phyloP scores from a whole-genome alignment of 2,329 filamentous ascomycete species.

The Diaporthe australafricana region DNA sequence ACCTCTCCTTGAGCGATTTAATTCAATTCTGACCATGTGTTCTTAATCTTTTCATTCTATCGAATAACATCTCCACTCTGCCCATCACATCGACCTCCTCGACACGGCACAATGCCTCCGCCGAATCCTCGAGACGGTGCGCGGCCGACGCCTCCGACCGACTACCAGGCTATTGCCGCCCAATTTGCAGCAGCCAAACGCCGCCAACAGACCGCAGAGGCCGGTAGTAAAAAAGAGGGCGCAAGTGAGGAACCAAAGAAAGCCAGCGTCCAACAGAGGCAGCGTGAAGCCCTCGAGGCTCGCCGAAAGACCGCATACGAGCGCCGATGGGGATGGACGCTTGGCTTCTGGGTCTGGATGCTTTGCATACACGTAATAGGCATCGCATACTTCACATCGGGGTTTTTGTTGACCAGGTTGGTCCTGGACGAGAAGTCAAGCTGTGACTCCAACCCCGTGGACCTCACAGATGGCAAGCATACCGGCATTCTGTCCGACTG shows the following conservation, averaged over 20 bases:
- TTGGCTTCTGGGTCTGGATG: constrained; percentile 78
- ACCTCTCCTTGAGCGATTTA: constrained; percentile 32
- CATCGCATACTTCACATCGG: constrained; percentile 92
- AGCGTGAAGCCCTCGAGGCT: constrained; percentile 60
- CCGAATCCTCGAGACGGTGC: constrained; percentile 38
- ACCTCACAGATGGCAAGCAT: constrained; percentile 53
- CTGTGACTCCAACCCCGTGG: constrained; percentile 68
- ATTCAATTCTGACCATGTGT: constrained; percentile 30
- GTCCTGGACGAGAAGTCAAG: constrained; percentile 82
- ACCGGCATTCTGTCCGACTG: constrained; percentile 56
- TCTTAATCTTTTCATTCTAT: constrained; percentile 16
- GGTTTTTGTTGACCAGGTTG: constrained; percentile 90
- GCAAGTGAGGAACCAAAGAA: constrained; percentile 44
- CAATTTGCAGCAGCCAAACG: constrained; percentile 66
- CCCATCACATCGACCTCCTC: background rate
- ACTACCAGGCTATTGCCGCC: constrained; percentile 65
- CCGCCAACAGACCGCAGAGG: constrained; percentile 57
- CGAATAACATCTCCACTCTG: background rate
- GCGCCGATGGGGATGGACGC: constrained; percentile 66
- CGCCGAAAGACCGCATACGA: constrained; percentile 62
- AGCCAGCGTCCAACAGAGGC: constrained; percentile 54
- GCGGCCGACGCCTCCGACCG: constrained; percentile 47
- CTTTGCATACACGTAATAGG: constrained; percentile 81
- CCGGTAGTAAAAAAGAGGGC: constrained; percentile 42
- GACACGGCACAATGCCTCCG: constrained; percentile 43